Base-by-base conservation (phyloP, 2,329 filamentous ascomycete genomes). In the Penicillium concentricum region DNA sequence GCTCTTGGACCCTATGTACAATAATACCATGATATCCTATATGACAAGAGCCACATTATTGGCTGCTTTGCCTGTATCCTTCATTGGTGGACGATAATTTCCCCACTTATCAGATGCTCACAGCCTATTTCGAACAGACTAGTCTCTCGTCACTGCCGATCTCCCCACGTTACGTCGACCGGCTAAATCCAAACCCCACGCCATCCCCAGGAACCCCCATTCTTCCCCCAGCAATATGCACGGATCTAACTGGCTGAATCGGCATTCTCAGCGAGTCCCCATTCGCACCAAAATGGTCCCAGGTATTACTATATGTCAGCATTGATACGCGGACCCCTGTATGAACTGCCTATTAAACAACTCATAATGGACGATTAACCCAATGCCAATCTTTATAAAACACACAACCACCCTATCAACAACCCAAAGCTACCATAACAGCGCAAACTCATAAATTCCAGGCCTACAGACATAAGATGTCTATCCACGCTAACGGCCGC, bases 401-500 rank as follows among this genome's bases (percentile, higher is more conserved):
- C 12, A 4, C 9, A 13, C n/a, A 37, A 13, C 8, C 16, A 16
- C 22, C 16, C 15, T 42, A 50, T 7, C 24, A 32, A 39, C 8
- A 20, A n/a, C 9, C 8, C 20, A 44, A 26, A n/a, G 38, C 20
- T 24, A 34, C 16, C 15, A 26, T 20, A n/a, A 24, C 20, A 51
- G 16, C 7, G 5, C 22, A 15, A n/a, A 30, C 16, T 7, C 15
- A 51, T 16, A 51, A 10, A n/a, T 15, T 34, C n/a, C 12, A 44
- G 15, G n/a, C 15, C 3, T 44, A 24, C 7, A 30, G 20, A 46
- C 8, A 20, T 35, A 60, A 12, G 24, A 71, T 71, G 69, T 71
- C 69, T 10, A 59, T 68, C 43, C 61, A 69, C 26, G 69, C 69
- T 18, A 71, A 71, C 50, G 68, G 67, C 45, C 65, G 59, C 46